Percentiles rank a stretch among this genome's conserved stretches.
Conservation (phyloP, 108 stramenopile species). For the Thalassiosira profunda region DNA sequence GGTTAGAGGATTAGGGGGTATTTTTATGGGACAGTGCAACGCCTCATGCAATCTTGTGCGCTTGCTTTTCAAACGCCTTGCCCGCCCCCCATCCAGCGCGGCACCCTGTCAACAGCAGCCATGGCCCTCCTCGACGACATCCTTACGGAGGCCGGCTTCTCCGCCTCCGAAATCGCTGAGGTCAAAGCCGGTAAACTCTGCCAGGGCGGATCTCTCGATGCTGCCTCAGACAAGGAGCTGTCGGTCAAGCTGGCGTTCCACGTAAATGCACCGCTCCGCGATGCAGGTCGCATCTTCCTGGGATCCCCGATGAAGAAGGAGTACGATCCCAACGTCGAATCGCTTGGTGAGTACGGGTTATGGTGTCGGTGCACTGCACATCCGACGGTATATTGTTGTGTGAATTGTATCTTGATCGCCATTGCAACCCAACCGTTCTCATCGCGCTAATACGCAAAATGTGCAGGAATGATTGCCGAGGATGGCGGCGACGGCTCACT, state of each 20-base stretch:
- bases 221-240: slow-evolving; percentile 48
- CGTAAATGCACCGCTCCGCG: slow-evolving; percentile 35
- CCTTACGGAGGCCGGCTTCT: slow-evolving; percentile 48
- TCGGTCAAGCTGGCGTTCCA: slow-evolving; percentile 55
- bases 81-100: too few species aligned
- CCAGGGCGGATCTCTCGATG: slow-evolving; percentile 45
- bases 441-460: background rate
- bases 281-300: slow-evolving; percentile 43
- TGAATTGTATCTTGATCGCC: too few species aligned
- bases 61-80: too few species aligned
- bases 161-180: slow-evolving; percentile 28
- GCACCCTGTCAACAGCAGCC: too few species aligned
- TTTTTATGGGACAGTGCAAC: too few species aligned
- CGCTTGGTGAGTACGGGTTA: slow-evolving; percentile 33
- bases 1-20: too few species aligned
- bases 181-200: slow-evolving; percentile 41
- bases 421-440: too few species aligned
- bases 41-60: too few species aligned
- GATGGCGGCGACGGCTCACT: slow-evolving; percentile 45
- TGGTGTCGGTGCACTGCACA: too few species aligned
- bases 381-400: too few species aligned
- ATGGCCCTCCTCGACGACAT: slow-evolving; percentile 53
- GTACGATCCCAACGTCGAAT: slow-evolving; percentile 49
- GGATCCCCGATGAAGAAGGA: slow-evolving; percentile 46
- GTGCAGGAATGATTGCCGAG: slow-evolving; percentile 45